phyloP scores from a whole-genome alignment of 441 rosid species.

The Daphne laureola region DNA sequence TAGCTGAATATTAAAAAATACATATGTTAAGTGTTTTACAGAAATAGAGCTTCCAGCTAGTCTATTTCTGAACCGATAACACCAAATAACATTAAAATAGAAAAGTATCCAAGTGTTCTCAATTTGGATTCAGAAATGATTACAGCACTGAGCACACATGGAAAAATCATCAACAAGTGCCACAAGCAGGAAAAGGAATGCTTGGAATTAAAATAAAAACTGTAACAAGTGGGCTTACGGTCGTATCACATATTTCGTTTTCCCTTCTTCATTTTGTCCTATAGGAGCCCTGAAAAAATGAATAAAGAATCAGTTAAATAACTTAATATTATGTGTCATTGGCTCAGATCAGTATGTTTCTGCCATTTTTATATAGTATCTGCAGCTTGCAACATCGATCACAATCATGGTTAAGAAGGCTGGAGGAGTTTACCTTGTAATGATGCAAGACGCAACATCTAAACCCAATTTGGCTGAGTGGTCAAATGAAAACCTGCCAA shows the following conservation, averaged over 20 bases:
- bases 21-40: no score
- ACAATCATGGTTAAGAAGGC: no score
- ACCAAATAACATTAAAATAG: no score
- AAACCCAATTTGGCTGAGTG: constrained; percentile 74
- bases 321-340: no score
- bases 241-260: constrained; percentile 77
- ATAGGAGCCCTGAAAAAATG: constrained; percentile 60
- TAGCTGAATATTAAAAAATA: constrained; percentile 38
- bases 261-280: constrained; percentile 79
- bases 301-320: constrained; percentile 10
- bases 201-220: constrained; percentile 7
- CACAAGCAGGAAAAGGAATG: constrained; percentile 1
- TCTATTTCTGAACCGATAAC: no score
- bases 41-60: no score
- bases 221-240: constrained; percentile 52
- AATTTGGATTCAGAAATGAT: no score
- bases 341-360: no score
- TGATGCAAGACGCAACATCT: constrained; percentile 82
- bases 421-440: constrained; percentile 56
- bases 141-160: no score
- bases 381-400: no score
- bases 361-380: no score
- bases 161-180: constrained; percentile 1
- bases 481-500: constrained; percentile 83
- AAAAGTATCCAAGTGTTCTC: no score